A percentile compares a stretch with the other conserved stretches of the same genome.
Conservation (phyloP, 352 stramenopile species). For the Phytophthora chlamydospora region DNA sequence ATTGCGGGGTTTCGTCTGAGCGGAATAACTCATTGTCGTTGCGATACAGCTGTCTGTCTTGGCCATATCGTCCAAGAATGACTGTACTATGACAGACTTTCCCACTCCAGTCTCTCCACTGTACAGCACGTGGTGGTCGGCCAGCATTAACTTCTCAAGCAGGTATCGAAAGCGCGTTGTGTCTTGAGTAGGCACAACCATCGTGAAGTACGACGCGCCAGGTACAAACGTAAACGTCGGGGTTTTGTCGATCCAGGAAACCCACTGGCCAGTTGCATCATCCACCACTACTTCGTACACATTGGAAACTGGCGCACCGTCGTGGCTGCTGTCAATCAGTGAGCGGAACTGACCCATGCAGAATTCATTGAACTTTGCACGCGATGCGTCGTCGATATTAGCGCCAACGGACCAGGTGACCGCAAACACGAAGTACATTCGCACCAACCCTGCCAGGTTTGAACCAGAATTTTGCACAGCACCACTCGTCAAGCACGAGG, state of each 20-base stretch:
- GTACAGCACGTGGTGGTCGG: conserved; percentile 87
- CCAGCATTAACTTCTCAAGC: conserved; percentile 87
- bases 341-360: conserved; percentile 73
- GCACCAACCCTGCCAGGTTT: conserved; percentile 57
- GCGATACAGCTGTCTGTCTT: conserved; percentile 84
- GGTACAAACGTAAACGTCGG: conserved; percentile 88
- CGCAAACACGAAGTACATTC: conserved; percentile 91
- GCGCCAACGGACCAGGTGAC: conserved; percentile 87
- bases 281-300: conserved; percentile 90
- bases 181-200: conserved; percentile 95
- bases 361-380: conserved; percentile 88
- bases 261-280: conserved; percentile 71
- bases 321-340: conserved; percentile 58
- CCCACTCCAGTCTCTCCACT: conserved; percentile 93
- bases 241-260: conserved; percentile 90
- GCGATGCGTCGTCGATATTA: conserved; percentile 87
- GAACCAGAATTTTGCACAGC: conserved; percentile 45
- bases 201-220: conserved; percentile 92
- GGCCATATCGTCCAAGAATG: conserved; percentile 90
- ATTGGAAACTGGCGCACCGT: conserved; percentile 59
- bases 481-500: conserved; percentile 64
- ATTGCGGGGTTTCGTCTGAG: conserved; percentile 88
- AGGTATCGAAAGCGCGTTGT: conserved; percentile 95
- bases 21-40: conserved; percentile 90
- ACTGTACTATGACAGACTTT: conserved; percentile 93